A percentile compares a stretch with the other conserved stretches of the same genome.
phyloP scores from a whole-genome alignment of 345 rosid species.

The Sapria himalayana region DNA sequence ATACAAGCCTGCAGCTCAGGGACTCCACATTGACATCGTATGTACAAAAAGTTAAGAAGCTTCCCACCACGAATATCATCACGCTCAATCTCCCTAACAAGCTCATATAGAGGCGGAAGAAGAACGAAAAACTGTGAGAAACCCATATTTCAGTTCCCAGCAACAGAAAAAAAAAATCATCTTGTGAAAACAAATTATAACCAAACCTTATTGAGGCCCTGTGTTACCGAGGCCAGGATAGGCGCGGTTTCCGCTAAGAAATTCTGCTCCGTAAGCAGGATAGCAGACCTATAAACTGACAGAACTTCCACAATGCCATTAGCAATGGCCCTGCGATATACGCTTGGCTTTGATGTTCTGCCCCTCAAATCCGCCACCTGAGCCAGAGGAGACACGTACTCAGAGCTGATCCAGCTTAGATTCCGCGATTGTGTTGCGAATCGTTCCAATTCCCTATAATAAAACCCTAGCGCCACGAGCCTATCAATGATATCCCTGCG shows the following conservation, averaged over 20 bases:
- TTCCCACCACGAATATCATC: slow-evolving; percentile 81
- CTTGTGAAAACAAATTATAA: background rate
- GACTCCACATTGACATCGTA: slow-evolving; percentile 87
- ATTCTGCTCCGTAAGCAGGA: slow-evolving; percentile 75
- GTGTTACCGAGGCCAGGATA: slow-evolving; percentile 61
- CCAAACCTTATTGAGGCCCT: slow-evolving; percentile 78
- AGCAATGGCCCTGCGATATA: slow-evolving; percentile 77
- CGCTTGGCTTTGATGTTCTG: slow-evolving; percentile 23
- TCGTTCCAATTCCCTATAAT: slow-evolving; percentile 77
- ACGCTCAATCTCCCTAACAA: slow-evolving; percentile 73
- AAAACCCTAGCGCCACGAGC: slow-evolving; percentile 70
- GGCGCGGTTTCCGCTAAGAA: slow-evolving; percentile 61
- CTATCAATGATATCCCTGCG: slow-evolving; percentile 71
- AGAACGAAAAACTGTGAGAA: slow-evolving; percentile 56
- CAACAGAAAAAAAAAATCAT: background rate
- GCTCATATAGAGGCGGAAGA: slow-evolving; percentile 75
- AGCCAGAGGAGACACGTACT: slow-evolving; percentile 24
- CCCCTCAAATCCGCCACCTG: slow-evolving; percentile 26
- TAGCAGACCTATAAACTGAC: slow-evolving; percentile 63
- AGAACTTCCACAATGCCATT: slow-evolving; percentile 88
- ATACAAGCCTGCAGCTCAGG: slow-evolving; percentile 88
- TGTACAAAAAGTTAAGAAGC: slow-evolving; percentile 67
- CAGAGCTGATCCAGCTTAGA: slow-evolving; percentile 68
- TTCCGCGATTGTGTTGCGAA: slow-evolving; percentile 56
- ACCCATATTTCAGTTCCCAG: background rate